These are phyloP conservation scores for Colletotrichum lentis DNA, from an alignment of 2,329 filamentous ascomycete genomes.

Conservation along the genomic window DNA sequence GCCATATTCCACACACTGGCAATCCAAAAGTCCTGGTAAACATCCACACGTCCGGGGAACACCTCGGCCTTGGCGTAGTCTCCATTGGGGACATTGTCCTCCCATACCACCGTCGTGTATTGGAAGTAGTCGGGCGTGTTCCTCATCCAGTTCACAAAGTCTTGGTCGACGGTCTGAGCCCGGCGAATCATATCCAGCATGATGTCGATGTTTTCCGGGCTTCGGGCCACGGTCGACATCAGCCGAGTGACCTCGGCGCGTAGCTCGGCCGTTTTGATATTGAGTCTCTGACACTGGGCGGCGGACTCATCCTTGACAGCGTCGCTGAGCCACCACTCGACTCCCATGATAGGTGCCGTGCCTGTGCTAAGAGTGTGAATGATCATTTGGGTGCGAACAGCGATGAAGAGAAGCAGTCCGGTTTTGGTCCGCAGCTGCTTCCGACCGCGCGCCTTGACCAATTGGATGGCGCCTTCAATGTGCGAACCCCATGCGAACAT, in stretches of 20 bases:
- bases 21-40: conserved; percentile 67
- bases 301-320: conserved; percentile 59
- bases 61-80: conserved; percentile 64
- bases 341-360: conserved; percentile 61
- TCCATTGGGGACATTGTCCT: conserved; percentile 60
- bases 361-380: conserved; percentile 65
- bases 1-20: conserved; percentile 66
- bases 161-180: conserved; percentile 61
- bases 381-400: conserved; percentile 69
- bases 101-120: conserved; percentile 65
- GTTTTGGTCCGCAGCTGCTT: conserved; percentile 62
- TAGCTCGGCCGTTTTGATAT: conserved; percentile 64
- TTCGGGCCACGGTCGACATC: conserved; percentile 56
- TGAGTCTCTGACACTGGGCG: conserved; percentile 59
- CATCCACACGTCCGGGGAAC: conserved; percentile 67
- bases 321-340: conserved; percentile 67
- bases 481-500: conserved; percentile 67
- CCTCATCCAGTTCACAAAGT: conserved; percentile 61
- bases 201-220: conserved; percentile 59
- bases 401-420: conserved; percentile 65
- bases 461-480: conserved; percentile 69
- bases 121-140: conserved; percentile 59
- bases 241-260: conserved; percentile 61
- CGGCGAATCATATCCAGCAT: conserved; percentile 62
- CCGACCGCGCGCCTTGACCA: conserved; percentile 65